Base-by-base conservation (phyloP, 225 moss, liverwort and hornwort species). In the Sphagnum contortum region DNA sequence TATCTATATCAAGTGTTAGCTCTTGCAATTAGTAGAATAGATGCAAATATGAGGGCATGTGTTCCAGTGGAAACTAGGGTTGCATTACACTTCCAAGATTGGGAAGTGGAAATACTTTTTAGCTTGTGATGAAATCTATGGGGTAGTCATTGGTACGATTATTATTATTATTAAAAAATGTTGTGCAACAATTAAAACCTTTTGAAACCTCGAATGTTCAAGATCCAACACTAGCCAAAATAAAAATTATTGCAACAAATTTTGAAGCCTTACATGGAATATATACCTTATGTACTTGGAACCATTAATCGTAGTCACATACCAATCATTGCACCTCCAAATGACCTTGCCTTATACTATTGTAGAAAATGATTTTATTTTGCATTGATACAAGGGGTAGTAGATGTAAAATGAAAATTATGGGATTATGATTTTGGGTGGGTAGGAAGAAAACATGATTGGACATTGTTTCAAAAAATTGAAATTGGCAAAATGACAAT, bases 281-380 rank as follows among this genome's bases (percentile, higher is more conserved):
- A n/a, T n/a, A 64, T 64, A 47, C 64, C 64, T 4, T 64, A 64
- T 8, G 50, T 64, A 47, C 64, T 64, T 64, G 48, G 64, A 5
- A 48, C 64, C 49, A 64, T 64, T 47, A 12, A 64, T 50, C 49
- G 64, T n/a, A 52, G 51, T 9, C 9, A 52, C 51, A 52, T 52
- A 52, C 51, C 51, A 52, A 52, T 52, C 5, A 52, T 52, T 52
- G 9, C 51, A 52, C 51, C 51, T 52, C 51, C 51, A 9, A 9
- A 52, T 52, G 51, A 52, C 9, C 51, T 52, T 9, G 51, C 9
- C 9, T 52, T 9, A 52, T 52, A 52, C 9, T 52, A 52, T 9
- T 52, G 51, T 52, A 5, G 51, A 5, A 52, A 52, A 9, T 13
- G 2, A 7, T 64, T 3, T 47, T 64, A 64, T 64, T 64, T 50